A percentile compares a stretch with the other conserved stretches of the same genome.
Evolutionary conservation across 108 stramenopile genomes (phyloP).

Genomic region (Pseudonitzschia delicatissima): DNA sequence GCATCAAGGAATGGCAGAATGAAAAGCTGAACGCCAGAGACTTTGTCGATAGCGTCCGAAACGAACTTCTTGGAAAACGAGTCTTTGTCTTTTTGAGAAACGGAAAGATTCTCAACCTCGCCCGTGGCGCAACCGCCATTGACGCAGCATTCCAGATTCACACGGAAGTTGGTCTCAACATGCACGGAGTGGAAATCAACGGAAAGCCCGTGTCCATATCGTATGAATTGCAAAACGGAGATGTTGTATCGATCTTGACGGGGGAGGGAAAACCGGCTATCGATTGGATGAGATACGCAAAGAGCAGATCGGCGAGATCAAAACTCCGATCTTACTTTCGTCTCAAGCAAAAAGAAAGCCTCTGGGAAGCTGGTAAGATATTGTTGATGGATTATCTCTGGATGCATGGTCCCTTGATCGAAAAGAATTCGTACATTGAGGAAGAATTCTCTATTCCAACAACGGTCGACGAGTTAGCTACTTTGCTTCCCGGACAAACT

Average conservation of each 20-base stretch:
- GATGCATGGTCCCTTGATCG: conserved; percentile 63
- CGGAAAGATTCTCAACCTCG: conserved; percentile 89
- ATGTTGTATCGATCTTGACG: conserved; percentile 86
- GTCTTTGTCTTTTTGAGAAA: conserved; percentile 91
- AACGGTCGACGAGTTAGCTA: conserved; percentile 48
- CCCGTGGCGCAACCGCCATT: conserved; percentile 81
- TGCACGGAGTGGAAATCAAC: conserved; percentile 87
- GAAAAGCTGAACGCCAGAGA: conserved; percentile 72
- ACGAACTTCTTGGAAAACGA: conserved; percentile 83
- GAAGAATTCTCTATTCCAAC: conserved; percentile 49
- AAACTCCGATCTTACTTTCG: conserved; percentile 85
- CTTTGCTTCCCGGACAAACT: conserved; percentile 68
- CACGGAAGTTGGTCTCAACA: conserved; percentile 84
- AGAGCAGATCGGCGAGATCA: conserved; percentile 80
- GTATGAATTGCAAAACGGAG: conserved; percentile 85
- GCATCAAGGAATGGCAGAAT: conserved; percentile 91
- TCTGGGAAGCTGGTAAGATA: conserved; percentile 70
- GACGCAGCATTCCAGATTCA: conserved; percentile 94
- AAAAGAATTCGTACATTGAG: conserved; percentile 54
- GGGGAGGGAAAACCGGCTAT: conserved; percentile 69
- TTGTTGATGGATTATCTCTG: conserved; percentile 71
- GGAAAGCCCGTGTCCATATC: conserved; percentile 79
- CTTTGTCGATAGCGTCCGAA: conserved; percentile 85
- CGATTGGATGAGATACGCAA: conserved; percentile 85
- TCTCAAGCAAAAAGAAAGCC: conserved; percentile 62